phyloP scores from a whole-genome alignment of 2,329 filamentous ascomycete genomes.

The Pleomassaria siparia region DNA sequence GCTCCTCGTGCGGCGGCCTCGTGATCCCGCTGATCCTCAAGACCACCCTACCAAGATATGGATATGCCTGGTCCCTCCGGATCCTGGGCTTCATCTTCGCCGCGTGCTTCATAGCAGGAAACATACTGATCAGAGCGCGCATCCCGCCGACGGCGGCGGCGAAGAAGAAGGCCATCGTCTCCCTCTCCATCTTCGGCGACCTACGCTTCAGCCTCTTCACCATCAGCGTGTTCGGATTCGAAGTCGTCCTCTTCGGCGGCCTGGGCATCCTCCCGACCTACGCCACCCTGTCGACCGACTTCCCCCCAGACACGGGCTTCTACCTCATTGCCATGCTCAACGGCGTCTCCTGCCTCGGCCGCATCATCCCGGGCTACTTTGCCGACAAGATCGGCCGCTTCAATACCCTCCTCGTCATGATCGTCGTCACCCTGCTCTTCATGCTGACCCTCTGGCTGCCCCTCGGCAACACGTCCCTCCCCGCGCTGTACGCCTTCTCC shows the following conservation, averaged over 20 bases:
- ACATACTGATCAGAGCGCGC: slow-evolving; percentile 38
- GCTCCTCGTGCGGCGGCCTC: slow-evolving; percentile 39
- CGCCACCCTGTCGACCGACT: slow-evolving; percentile 40
- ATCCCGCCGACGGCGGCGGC: slow-evolving; percentile 31
- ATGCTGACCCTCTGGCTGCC: slow-evolving; percentile 42
- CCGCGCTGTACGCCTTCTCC: slow-evolving; percentile 43
- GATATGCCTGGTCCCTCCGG: slow-evolving; percentile 42
- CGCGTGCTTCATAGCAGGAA: slow-evolving; percentile 34
- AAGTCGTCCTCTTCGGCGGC: slow-evolving; percentile 44
- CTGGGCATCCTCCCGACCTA: slow-evolving; percentile 46
- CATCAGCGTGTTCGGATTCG: slow-evolving; percentile 38
- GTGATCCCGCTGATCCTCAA: slow-evolving; percentile 40
- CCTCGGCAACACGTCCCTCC: slow-evolving; percentile 31
- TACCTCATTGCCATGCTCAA: slow-evolving; percentile 45
- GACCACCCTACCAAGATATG: slow-evolving; percentile 35
- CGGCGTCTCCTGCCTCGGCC: slow-evolving; percentile 44
- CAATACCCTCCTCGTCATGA: slow-evolving; percentile 44
- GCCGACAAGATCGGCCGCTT: slow-evolving; percentile 46
- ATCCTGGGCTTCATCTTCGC: slow-evolving; percentile 43
- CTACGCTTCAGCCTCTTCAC: slow-evolving; percentile 40
- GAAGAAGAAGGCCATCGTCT: slow-evolving; percentile 40
- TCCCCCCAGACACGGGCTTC: slow-evolving; percentile 35
- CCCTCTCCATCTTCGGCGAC: slow-evolving; percentile 35
- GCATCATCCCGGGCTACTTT: slow-evolving; percentile 43
- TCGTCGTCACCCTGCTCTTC: slow-evolving; percentile 37